A percentile compares a stretch with the other conserved stretches of the same genome.
phyloP scores from a whole-genome alignment of 257 asterid genomes.

The Fraxinus anomala region DNA sequence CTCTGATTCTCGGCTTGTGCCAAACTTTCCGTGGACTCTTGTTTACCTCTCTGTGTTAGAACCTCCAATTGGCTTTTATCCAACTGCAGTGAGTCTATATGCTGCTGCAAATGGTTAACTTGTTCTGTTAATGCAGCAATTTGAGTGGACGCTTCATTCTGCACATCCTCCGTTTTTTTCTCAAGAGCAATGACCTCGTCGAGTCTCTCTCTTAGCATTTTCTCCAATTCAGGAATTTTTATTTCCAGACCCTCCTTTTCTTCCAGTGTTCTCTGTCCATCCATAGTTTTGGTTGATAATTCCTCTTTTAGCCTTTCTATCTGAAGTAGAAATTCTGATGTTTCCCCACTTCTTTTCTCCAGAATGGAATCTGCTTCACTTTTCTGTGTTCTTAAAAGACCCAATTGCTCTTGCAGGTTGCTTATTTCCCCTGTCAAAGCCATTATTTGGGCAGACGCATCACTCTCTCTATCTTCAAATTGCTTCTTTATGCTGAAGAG shows the following conservation, averaged over 20 bases:
- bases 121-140: slow-evolving; percentile 44
- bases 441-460: not conserved
- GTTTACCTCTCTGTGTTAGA: slow-evolving; percentile 47
- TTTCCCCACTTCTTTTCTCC: slow-evolving; percentile 9
- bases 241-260: slow-evolving; percentile 47
- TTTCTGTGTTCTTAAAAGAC: not conserved
- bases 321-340: slow-evolving; percentile 31
- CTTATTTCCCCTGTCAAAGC: not conserved
- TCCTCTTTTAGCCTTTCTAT: slow-evolving; percentile 36
- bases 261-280: slow-evolving; percentile 37
- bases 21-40: slow-evolving; percentile 46
- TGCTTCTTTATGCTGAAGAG: slow-evolving; percentile 26
- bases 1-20: slow-evolving; percentile 44
- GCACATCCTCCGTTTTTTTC: slow-evolving; percentile 53
- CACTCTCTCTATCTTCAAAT: slow-evolving; percentile 31
- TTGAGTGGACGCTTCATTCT: slow-evolving; percentile 46
- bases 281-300: slow-evolving; percentile 22
- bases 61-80: slow-evolving; percentile 53
- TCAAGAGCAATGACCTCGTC: slow-evolving; percentile 37
- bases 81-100: slow-evolving; percentile 50
- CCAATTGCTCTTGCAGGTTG: not conserved
- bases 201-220: slow-evolving; percentile 37
- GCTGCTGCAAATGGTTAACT: slow-evolving; percentile 41
- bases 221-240: slow-evolving; percentile 48
- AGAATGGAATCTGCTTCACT: not conserved